These are phyloP conservation scores for Exophiala sideris DNA, from an alignment of 2,329 filamentous ascomycete species.

Conservation along the genomic window DNA sequence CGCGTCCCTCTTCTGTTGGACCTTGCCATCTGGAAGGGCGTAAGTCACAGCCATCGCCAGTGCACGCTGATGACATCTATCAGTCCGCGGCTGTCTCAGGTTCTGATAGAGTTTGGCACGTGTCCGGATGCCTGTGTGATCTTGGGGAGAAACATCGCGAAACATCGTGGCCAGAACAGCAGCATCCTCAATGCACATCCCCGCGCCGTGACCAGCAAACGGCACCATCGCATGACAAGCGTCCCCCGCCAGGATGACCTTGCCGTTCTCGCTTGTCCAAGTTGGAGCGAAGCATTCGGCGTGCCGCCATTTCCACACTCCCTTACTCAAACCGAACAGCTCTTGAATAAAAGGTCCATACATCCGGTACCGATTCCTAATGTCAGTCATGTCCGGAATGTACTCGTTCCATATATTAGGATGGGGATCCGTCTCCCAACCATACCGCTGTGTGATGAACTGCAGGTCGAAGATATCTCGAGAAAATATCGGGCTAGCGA, in stretches of 20 bases:
- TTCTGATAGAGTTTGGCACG: constrained; percentile 1
- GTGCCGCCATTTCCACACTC: neutral
- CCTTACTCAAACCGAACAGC: neutral
- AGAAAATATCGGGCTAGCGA: neutral
- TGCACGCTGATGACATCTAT: neutral
- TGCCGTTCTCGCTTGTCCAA: constrained; percentile 3
- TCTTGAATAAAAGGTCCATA: constrained; percentile 3
- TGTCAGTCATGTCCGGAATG: constrained; percentile 1
- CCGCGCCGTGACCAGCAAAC: neutral
- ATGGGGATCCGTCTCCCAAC: constrained; percentile 1
- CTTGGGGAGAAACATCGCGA: neutral
- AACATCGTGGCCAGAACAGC: constrained; percentile 3
- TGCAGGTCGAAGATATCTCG: constrained; percentile 4
- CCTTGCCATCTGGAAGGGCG: constrained; percentile 2
- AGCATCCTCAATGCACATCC: constrained; percentile 5
- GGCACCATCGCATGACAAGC: neutral
- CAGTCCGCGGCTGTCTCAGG: constrained; percentile 1
- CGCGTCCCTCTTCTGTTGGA: constrained; percentile 3
- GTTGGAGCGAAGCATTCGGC: neutral
- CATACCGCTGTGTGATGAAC: neutral
- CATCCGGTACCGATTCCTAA: neutral
- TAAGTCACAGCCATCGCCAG: neutral
- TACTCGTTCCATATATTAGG: neutral
- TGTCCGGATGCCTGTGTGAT: neutral
- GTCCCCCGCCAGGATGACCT: neutral